Evolutionary conservation across 2,329 filamentous ascomycete species (phyloP).

Genomic region (Boeremia lycopersici): DNA sequence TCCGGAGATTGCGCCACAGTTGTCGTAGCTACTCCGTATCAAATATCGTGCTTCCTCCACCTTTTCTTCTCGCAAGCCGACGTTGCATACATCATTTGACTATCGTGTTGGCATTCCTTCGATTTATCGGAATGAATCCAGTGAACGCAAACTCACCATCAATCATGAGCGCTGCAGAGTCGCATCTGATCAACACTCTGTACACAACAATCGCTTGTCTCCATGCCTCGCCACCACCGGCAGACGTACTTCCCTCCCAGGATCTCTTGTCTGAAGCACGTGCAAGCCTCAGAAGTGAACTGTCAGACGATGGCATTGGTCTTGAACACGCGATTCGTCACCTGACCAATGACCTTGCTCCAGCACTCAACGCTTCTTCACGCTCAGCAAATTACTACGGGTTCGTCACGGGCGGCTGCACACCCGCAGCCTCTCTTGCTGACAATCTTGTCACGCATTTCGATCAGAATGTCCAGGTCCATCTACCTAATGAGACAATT

Average conservation of each 20-base stretch:
- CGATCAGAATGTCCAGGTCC: constrained; percentile 85
- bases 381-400: constrained; percentile 68
- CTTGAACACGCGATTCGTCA: constrained; percentile 51
- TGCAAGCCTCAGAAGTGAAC: constrained; percentile 40
- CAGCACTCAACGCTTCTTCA: constrained; percentile 70
- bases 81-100: neutral
- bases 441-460: constrained; percentile 81
- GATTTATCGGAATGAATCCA: neutral
- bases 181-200: constrained; percentile 26
- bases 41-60: neutral
- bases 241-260: constrained; percentile 45
- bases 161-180: constrained; percentile 20
- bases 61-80: neutral
- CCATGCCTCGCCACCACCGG: constrained; percentile 23
- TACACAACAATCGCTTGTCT: constrained; percentile 32
- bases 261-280: constrained; percentile 39
- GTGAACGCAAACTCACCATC: neutral
- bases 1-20: neutral
- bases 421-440: constrained; percentile 79
- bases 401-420: constrained; percentile 83
- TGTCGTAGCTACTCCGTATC: neutral
- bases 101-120: neutral
- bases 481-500: constrained; percentile 76
- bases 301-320: constrained; percentile 53
- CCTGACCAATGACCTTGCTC: constrained; percentile 53